Conservation (phyloP, 2,329 filamentous ascomycete species). For the Pseudogymnoascus sp. region DNA sequence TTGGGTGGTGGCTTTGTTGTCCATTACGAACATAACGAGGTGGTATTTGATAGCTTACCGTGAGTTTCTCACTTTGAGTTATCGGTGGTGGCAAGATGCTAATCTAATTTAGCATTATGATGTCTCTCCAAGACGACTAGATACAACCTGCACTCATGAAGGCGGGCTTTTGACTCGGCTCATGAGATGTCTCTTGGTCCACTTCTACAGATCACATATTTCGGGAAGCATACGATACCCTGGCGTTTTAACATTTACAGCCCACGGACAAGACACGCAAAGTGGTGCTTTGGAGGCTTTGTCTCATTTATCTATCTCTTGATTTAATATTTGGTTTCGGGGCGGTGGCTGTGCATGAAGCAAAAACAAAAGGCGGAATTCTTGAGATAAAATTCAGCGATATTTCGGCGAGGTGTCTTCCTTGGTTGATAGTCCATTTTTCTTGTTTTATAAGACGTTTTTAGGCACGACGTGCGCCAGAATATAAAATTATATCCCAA, state of each 20-base stretch:
- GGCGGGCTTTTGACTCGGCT: neutral
- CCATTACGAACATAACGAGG: constrained; percentile 54
- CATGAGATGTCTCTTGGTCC: neutral
- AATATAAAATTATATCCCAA: neutral
- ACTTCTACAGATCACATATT: neutral
- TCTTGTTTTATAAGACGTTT: neutral
- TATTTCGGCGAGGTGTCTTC: neutral
- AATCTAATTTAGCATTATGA: neutral
- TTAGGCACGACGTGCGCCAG: neutral
- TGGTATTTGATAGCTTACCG: constrained; percentile 51
- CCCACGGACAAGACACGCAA: neutral
- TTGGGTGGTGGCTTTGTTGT: constrained; percentile 53
- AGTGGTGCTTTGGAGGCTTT: neutral
- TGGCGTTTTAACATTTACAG: constrained; percentile 4
- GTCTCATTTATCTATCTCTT: constrained; percentile 1
- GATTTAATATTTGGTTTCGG: constrained; percentile 5
- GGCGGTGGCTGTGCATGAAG: neutral
- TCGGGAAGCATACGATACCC: neutral
- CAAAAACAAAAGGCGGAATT: neutral
- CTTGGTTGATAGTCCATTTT: neutral
- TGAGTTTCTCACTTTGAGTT: constrained; percentile 19
- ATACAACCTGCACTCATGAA: neutral
- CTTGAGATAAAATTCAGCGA: neutral
- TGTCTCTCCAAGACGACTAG: neutral
- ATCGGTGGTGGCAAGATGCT: neutral